Conservation (phyloP, 2,329 filamentous ascomycete species). For the Penicillium sp. region DNA sequence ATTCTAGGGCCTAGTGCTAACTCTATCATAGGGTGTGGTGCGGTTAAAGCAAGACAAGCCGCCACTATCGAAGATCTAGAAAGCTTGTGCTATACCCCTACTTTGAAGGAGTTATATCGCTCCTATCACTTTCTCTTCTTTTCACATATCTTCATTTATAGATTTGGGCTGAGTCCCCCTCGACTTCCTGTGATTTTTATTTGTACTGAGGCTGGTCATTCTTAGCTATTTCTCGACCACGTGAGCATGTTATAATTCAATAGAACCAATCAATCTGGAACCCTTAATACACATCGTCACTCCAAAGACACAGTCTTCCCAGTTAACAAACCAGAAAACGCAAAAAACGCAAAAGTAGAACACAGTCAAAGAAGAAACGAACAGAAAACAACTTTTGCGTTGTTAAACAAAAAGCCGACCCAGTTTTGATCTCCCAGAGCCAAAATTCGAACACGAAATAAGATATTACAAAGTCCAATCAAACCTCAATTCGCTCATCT, state of each 20-base stretch:
- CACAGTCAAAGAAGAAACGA: background rate
- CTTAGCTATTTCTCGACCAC: background rate
- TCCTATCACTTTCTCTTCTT: constrained; percentile 1
- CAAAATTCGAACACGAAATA: constrained; percentile 1
- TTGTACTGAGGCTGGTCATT: background rate
- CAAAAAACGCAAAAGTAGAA: background rate
- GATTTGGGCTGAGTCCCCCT: constrained; percentile 1
- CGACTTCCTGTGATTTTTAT: background rate
- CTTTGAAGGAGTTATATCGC: background rate
- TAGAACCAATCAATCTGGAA: background rate
- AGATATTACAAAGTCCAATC: constrained; percentile 5
- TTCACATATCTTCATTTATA: constrained; percentile 11
- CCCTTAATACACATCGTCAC: background rate
- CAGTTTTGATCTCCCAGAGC: constrained; percentile 10
- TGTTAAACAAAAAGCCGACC: constrained; percentile 8
- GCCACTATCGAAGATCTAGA: constrained; percentile 34
- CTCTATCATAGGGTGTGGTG: constrained; percentile 43
- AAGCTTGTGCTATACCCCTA: constrained; percentile 4
- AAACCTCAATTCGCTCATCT: constrained; percentile 14
- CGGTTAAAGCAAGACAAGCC: constrained; percentile 47
- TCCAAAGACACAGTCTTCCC: background rate
- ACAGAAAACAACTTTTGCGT: constrained; percentile 8
- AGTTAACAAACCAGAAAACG: background rate
- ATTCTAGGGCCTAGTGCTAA: constrained; percentile 14
- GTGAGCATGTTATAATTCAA: background rate